Evolutionary conservation across 2,329 filamentous ascomycete genomes (phyloP), one percentile per base, ranked within the genome.

Genomic region (Coleophoma eucalyptorum): DNA sequence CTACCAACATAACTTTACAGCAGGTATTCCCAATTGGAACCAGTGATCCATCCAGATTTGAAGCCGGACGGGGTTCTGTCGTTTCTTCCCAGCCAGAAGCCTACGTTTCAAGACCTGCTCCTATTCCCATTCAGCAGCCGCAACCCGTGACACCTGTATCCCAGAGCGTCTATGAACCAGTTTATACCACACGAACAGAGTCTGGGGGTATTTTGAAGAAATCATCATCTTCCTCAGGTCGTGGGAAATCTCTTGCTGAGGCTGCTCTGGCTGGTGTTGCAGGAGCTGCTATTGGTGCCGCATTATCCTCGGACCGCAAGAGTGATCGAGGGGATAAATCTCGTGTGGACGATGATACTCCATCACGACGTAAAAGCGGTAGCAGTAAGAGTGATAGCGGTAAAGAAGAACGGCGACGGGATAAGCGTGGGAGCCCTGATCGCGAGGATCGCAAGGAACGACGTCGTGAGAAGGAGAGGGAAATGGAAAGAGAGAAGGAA

Each of bases 91-190:
- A 65, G 35, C 66, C 69, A 49, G 69, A 73, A 41, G 62, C 72
- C 7, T 64, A 73, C 3, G 66, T 70, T 19, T 64, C 68, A 15
- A 76, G 80, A 40, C 80, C 84, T 5, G 81, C 73, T 5, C 75
- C 81, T 0, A 78, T 90, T 32, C 83, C 85, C 11, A 75, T 97
- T n/a, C 87, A 94, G 65, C 90, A 96, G 60, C 92, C 92, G 2
- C 86, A 91, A 59, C 92, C 92, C 2, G 79, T 89, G 52, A 76
- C 80, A 2, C 89, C 89, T 0, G 83, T 95, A 3, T 84, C 85
- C 35, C 79, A 80, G 54, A 80, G 80, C 16, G 77, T 92, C 1
- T 89, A 90, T 59, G 78, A 83, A 44, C 71, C 73, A 66, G 19
- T 61, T 67, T 46, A 71, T 69, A 31, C 65, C 60, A 34, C 51